These are phyloP conservation scores for Catenaria anguillulae DNA, from an alignment of 371 early-diverging fungal species.

Conservation along the genomic window DNA sequence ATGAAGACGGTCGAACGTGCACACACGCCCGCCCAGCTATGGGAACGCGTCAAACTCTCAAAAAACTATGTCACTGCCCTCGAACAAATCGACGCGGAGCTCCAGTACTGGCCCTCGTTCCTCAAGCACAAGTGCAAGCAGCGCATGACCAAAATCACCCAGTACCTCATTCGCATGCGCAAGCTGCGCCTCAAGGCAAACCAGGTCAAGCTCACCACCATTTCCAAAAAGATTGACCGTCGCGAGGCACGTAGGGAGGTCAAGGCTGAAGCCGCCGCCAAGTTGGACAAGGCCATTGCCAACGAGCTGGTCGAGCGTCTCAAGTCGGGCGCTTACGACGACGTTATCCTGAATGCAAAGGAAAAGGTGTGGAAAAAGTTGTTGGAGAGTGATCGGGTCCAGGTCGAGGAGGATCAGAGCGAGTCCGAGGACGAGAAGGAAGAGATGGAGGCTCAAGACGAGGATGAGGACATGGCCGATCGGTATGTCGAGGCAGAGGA, in stretches of 20 bases:
- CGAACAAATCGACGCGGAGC: slow-evolving; percentile 82
- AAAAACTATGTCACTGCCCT: slow-evolving; percentile 87
- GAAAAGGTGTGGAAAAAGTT: slow-evolving; percentile 72
- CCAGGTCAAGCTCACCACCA: slow-evolving; percentile 62
- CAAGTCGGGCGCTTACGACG: slow-evolving; percentile 82
- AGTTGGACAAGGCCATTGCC: slow-evolving; percentile 90
- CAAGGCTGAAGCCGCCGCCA: slow-evolving; percentile 86
- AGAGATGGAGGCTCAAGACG: slow-evolving; percentile 38
- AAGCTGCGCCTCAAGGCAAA: slow-evolving; percentile 71
- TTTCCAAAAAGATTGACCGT: slow-evolving; percentile 87
- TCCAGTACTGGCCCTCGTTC: slow-evolving; percentile 86
- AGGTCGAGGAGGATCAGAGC: slow-evolving; percentile 54
- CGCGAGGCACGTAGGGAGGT: slow-evolving; percentile 81
- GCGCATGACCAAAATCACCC: slow-evolving; percentile 90
- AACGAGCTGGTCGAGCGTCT: slow-evolving; percentile 93
- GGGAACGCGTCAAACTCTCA: slow-evolving; percentile 87
- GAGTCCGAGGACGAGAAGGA: slow-evolving; percentile 50
- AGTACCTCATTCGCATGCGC: slow-evolving; percentile 90
- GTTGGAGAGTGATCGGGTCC: slow-evolving; percentile 40
- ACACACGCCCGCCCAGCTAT: slow-evolving; percentile 86
- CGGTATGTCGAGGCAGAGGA: slow-evolving; percentile 41
- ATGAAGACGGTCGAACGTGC: slow-evolving; percentile 97
- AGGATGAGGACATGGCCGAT: slow-evolving; percentile 41
- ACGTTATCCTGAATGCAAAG: slow-evolving; percentile 79
- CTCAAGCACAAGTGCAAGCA: slow-evolving; percentile 96